Base-by-base conservation (phyloP, 805 yeast species). In the Zygotorulaspora danielsina region DNA sequence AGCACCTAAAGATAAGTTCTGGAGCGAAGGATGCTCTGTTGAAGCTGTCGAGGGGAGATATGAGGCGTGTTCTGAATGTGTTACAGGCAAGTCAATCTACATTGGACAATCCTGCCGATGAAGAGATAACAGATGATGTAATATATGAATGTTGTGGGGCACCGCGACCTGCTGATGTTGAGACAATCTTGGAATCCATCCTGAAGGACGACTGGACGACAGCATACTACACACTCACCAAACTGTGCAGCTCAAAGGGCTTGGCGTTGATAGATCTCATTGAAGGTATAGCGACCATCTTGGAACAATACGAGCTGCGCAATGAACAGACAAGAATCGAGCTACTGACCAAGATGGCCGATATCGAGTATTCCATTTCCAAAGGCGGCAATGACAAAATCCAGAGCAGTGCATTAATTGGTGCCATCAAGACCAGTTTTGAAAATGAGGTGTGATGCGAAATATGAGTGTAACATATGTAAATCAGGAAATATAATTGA, bases 141-240 rank as follows among this genome's bases (percentile, higher is more conserved):
- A 80, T 93, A 25, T 93, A 86, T 60, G 96, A 89, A 47, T 89
- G 97, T 59, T 81, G 93, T 21, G 99, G 99, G 2, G 89, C 95
- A 1, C 97, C 98, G 3, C 84, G 84, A 48, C 97, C 97, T 1
- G 73, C 71, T 27, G 96, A 89, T 50, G 73, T 93, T 17, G 84
- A 84, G 51, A 68, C 78, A 0, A 79, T 88, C 4, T 66, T 93
- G 43, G 82, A 81, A 46, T 75, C 94, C 4, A 78, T 90, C 18
- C 65, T 93, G 57, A 79, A 78, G 50, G 95, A 88, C 45, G 95
- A 88, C 54, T 93, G 96, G 94, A 73, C 84, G 8, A 78, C 88
- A 7, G 76, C 94, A 1, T 75, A 75, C 50, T 63, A 72, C 21
- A 82, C 93, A 2, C 65, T 93, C 51, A 72, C 70, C n/a, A 72